A percentile compares a stretch with the other conserved stretches of the same genome.
Evolutionary conservation across 176 grass and related monocot genomes (phyloP).

Genomic region (Saccharum officinarum): DNA sequence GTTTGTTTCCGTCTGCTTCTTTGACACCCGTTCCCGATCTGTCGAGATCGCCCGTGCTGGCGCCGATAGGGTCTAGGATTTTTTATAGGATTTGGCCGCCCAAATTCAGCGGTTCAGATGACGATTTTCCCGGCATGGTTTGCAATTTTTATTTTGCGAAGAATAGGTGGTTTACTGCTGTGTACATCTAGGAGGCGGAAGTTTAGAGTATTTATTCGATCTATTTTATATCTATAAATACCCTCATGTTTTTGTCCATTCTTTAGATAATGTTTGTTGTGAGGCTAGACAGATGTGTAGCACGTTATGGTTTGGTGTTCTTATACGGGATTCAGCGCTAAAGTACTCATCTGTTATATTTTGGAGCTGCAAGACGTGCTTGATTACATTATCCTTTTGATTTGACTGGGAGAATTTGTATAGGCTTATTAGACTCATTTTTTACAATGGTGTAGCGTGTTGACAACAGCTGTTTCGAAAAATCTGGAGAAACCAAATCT

Average conservation of each 20-base stretch:
- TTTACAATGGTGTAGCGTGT: not conserved
- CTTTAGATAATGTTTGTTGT: conserved; percentile 7
- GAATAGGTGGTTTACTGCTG: not conserved
- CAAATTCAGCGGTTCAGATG: not conserved
- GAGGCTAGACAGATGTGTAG: not conserved
- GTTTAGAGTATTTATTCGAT: conserved; percentile 24
- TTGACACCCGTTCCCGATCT: conserved; percentile 29
- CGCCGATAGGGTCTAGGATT: not conserved
- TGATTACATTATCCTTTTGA: conserved; percentile 1
- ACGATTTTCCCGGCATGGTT: not conserved
- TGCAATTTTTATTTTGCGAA: not conserved
- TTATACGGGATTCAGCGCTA: not conserved
- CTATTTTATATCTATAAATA: not conserved
- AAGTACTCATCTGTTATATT: conserved; percentile 22
- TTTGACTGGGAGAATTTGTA: not conserved
- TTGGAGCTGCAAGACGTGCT: not conserved
- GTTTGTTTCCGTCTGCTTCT: conserved; percentile 39
- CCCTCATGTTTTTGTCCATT: not conserved
- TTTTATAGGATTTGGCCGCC: not conserved
- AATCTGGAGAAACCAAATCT: too few species aligned
- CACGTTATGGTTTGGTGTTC: not conserved
- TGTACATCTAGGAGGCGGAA: not conserved
- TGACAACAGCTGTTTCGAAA: not conserved
- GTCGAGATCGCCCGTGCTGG: conserved; percentile 22
- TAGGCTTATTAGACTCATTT: not conserved